Evolutionary conservation across 2,329 filamentous ascomycete species (phyloP).

Genomic region (Cordyceps militaris): DNA sequence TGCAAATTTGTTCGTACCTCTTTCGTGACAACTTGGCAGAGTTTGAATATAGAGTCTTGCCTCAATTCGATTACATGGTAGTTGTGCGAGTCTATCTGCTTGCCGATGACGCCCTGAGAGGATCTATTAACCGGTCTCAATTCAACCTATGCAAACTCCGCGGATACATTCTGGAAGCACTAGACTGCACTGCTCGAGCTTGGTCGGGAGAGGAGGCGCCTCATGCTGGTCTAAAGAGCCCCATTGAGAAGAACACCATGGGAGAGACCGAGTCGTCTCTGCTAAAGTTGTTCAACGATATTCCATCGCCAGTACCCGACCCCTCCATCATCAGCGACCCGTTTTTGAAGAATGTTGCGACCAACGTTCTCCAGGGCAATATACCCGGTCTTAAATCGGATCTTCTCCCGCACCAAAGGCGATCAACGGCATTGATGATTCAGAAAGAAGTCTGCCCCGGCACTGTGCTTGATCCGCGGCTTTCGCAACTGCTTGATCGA

Average conservation of each 20-base stretch:
- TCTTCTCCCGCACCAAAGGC: slow-evolving; percentile 72
- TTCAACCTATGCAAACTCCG: slow-evolving; percentile 38
- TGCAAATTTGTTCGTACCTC: slow-evolving; percentile 24
- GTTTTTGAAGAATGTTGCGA: slow-evolving; percentile 46
- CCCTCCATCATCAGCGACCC: slow-evolving; percentile 40
- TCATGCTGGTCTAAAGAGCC: no score
- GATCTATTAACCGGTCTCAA: slow-evolving; percentile 43
- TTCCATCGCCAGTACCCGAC: slow-evolving; percentile 61
- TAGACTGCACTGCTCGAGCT: slow-evolving; percentile 48
- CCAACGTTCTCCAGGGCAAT: slow-evolving; percentile 45
- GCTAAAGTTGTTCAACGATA: slow-evolving; percentile 64
- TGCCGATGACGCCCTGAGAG: slow-evolving; percentile 56
- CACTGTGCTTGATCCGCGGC: slow-evolving; percentile 64
- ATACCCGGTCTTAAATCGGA: slow-evolving; percentile 54
- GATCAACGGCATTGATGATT: slow-evolving; percentile 76
- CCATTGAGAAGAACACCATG: no score
- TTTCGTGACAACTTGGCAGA: slow-evolving; percentile 36
- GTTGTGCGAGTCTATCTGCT: slow-evolving; percentile 53
- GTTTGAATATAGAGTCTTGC: slow-evolving; percentile 30
- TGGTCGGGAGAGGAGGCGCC: slow-evolving; percentile 45
- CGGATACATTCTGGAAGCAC: slow-evolving; percentile 37
- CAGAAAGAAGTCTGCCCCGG: slow-evolving; percentile 65
- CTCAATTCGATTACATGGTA: slow-evolving; percentile 17
- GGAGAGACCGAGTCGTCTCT: slow-evolving; percentile 38
- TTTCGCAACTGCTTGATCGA: slow-evolving; percentile 55